Evolutionary conservation across 2,329 filamentous ascomycete species (phyloP).

Genomic region (Pestalotiopsis sp.): DNA sequence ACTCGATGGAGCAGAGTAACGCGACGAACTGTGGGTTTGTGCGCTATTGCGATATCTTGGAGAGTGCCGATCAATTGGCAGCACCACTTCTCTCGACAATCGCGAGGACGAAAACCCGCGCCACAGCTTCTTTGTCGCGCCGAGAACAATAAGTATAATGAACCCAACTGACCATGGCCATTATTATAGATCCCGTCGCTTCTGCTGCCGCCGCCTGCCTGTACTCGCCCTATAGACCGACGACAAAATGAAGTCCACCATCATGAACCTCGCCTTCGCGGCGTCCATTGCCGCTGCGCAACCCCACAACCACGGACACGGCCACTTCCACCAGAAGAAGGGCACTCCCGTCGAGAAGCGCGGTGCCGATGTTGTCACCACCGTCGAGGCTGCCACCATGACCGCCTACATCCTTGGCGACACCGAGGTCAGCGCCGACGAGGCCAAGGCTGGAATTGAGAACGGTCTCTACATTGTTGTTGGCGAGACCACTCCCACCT

Average conservation of each 20-base stretch:
- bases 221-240: not conserved
- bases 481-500: slow-evolving; percentile 58
- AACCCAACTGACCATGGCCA: not conserved
- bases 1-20: not conserved
- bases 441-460: slow-evolving; percentile 72
- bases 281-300: slow-evolving; percentile 59
- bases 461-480: slow-evolving; percentile 71
- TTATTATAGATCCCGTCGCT: not conserved
- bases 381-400: slow-evolving; percentile 62
- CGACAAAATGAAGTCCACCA: slow-evolving; percentile 46
- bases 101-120: not conserved
- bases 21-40: not conserved
- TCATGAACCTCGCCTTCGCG: slow-evolving; percentile 52
- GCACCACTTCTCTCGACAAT: not conserved
- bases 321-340: slow-evolving; percentile 61
- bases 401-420: slow-evolving; percentile 75
- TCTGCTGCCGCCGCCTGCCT: slow-evolving; percentile 2
- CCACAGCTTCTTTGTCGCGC: not conserved
- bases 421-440: slow-evolving; percentile 56
- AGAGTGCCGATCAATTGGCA: not conserved
- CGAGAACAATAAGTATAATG: slow-evolving; percentile 2
- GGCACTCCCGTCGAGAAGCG: slow-evolving; percentile 50
- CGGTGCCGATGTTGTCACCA: slow-evolving; percentile 47
- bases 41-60: not conserved
- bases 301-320: slow-evolving; percentile 60